Base-by-base conservation (phyloP, 2,329 filamentous ascomycete species). In the Colletotrichum echinochloae region DNA sequence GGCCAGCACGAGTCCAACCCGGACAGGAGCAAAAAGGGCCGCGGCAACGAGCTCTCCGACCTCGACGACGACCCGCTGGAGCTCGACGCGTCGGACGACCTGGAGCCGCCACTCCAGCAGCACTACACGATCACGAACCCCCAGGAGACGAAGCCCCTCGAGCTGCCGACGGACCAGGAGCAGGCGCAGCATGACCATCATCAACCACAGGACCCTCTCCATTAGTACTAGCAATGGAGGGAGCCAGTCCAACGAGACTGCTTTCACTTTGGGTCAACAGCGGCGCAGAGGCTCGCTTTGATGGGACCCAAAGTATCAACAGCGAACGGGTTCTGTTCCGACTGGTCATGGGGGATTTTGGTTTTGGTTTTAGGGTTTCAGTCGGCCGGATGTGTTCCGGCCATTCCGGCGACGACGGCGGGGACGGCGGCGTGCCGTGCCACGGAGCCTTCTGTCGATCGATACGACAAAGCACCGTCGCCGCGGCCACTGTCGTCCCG, bases 1-100 rank as follows among this genome's bases (percentile, higher is more conserved):
- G 72, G 72, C 3, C 54, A 57, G 4, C 72, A 73, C 49, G 72
- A 73, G 55, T 64, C 66, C 49, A 72, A 73, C 52, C 72, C 72
- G 20, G 72, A 73, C 37, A 62, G 49, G 54, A 72, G 70, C 30
- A 56, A 35, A 35, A 72, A 72, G 60, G 72, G 72, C 33, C 72
- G 72, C 28, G 72, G 65, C 41, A 60, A 65, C 39, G 70, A 52
- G 30, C 60, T 71, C 33, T 60, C 57, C 20, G 72, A 70, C 23
- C 68, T 59, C 12, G 68, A 71, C 1, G 67, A 66, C 56, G 67
- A 70, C 30, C 64, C 67, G n/a, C 26, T 70, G 26, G 20, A 56
- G 49, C 67, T 70, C 41, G 67, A 70, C 66, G 63, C 44, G 0
- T 60, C 54, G 26, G 26, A 61, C 26, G 55, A 70, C 12, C 49